Evolutionary conservation across 2,329 filamentous ascomycete species (phyloP), one percentile per base, ranked within the genome.

Genomic region (Elsinoe perseae): DNA sequence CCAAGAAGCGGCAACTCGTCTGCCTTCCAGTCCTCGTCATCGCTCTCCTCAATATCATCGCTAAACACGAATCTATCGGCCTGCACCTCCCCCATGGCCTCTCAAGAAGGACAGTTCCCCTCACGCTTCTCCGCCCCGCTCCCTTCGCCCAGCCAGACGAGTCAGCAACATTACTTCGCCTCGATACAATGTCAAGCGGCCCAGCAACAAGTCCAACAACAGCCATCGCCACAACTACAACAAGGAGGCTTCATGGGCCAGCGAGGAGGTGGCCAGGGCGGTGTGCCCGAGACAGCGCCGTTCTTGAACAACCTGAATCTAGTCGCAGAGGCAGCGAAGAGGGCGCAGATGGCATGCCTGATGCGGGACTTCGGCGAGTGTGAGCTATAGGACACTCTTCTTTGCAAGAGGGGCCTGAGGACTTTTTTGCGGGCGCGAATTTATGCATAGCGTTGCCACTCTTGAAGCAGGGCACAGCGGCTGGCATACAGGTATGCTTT

Each of bases 311-410:
- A 95, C 70, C 88, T 92, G 66, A 92, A 81, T 58, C 80, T 96
- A 27, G 80, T 96, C 40, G 91, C 91, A 32, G 92, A 97, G 75
- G 92, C 92, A 1, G 92, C 90, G 42, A 95, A 95, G 73, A 80
- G 91, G 40, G 92, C 92, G 8, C 89, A 96, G 72, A 87, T 96
- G 78, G 89, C 89, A 40, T 84, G 90, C 65, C 76, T 96, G 69
- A 87, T 91, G 78, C 80, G 91, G 60, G 92, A 96, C 71, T 79
- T 97, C 67, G 89, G 89, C 65, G 81, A 83, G 61, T 79, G 87
- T 66, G 82, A 80, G 54, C 71, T 89, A 32, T 74, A 32, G 28
- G 1, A 14, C 23, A n/a, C n/a, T n/a, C n/a, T n/a, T n/a, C n/a
- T n/a, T n/a, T n/a, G n/a, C n/a, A n/a, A n/a, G n/a, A n/a, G n/a